Evolutionary conservation across 257 asterid genomes (phyloP), one percentile per base, ranked within the genome.

Genomic region (Solanum bulbocastanum): DNA sequence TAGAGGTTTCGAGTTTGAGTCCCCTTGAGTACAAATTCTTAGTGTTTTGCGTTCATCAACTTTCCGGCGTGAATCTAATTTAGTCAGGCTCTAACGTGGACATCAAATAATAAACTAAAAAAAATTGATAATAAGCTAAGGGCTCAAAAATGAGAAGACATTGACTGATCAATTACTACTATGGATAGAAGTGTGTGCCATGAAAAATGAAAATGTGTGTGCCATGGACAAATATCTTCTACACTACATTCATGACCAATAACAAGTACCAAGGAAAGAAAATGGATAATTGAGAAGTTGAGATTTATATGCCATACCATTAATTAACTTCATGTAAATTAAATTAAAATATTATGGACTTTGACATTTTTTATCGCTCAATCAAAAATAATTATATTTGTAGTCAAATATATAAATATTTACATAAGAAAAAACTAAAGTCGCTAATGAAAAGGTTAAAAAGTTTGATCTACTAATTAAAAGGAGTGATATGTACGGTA

Each of bases 71-170:
- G 1, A 52, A 52, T 52, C 3, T 0, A 0, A 56, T 56, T 56
- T 56, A 56, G 3, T 56, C 65, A 1, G 0, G 0, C 0, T 56
- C 8, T 0, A 56, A 22, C 3, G 0, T 20, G 4, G 1, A 56
- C n/a, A 56, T 6, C 10, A 3, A 1, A 56, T 56, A 52, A 0
- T 6, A 52, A 56, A 56, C 7, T 3, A 40, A 52, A 2, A 16
- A 2, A 52, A 2, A 56, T 20, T 11, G 3, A 56, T 56, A 56
- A 56, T 56, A 56, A 7, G 25, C 25, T 79, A 44, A 3, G 35
- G 23, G 35, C 60, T 76, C 58, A 76, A 10, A 76, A 76, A 44
- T 8, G 40, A 79, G 66, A 27, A 44, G 40, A 79, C 18, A 79
- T 40, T 46, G 86, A 81, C 40, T 81, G 42, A 46, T 78, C 25